These are phyloP conservation scores for Penicillium malachiteum DNA, from an alignment of 495 filamentous ascomycete species.

Conservation along the genomic window DNA sequence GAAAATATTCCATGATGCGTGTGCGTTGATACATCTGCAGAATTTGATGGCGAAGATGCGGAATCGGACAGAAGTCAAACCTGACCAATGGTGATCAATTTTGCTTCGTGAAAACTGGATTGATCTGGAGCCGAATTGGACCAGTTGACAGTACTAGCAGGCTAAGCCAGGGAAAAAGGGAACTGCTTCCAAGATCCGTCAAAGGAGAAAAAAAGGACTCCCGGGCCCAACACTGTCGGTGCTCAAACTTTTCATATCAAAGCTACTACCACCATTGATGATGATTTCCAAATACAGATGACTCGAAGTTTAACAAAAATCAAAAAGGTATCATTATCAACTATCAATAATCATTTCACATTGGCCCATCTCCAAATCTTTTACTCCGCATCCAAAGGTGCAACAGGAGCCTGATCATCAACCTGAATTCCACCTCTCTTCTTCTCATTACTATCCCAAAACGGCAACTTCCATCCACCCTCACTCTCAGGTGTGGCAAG, in stretches of 20 bases:
- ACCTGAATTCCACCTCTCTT: constrained; percentile 89
- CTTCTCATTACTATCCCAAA: constrained; percentile 75
- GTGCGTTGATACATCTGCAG: too few species aligned
- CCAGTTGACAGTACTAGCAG: too few species aligned
- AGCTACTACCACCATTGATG: too few species aligned
- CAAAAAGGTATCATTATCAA: constrained; percentile 21
- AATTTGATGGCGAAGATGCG: too few species aligned
- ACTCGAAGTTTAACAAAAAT: not conserved
- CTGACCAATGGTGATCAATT: too few species aligned
- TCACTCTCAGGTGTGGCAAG: constrained; percentile 75
- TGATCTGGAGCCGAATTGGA: too few species aligned
- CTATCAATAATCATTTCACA: constrained; percentile 9
- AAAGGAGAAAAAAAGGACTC: not conserved
- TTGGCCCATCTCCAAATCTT: not conserved
- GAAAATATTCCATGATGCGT: too few species aligned
- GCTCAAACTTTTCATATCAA: not conserved
- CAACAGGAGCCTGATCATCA: constrained; percentile 66
- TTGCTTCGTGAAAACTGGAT: too few species aligned
- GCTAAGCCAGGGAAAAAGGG: too few species aligned
- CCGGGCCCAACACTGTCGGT: not conserved
- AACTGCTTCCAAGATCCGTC: too few species aligned
- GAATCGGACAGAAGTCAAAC: too few species aligned
- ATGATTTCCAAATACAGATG: too few species aligned
- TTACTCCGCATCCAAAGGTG: constrained; percentile 72
- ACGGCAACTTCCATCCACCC: constrained; percentile 83